Evolutionary conservation across 2,329 filamentous ascomycete genomes (phyloP), one percentile per base, ranked within the genome.

Genomic region (Cytospora piceicola): DNA sequence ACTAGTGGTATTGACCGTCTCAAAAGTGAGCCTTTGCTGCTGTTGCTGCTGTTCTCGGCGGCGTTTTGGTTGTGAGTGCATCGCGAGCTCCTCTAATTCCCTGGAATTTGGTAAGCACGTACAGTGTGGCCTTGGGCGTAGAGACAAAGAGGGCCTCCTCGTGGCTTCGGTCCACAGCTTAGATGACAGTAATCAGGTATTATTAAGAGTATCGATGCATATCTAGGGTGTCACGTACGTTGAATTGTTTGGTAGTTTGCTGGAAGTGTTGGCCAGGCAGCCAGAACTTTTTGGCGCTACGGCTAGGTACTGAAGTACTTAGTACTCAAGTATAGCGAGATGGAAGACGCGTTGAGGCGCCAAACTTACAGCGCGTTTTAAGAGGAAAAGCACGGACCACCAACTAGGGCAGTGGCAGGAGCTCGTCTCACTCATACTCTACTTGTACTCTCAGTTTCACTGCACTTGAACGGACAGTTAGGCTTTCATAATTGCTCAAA

Each of bases 1-100:
- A 53, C 60, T 70, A 7, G 70, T 66, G 8, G 66, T 64, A 27
- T 60, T 67, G 9, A 71, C 70, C 14, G 75, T 68, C 68, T 77
- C 75, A 32, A 77, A 76, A 7, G 72, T 72, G 58, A 77, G 71
- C 62, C 69, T 71, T 22, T 65, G 64, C 22, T 63, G 69, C 24
- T 65, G 64, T 15, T 63, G 69, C 64, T 71, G 60, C 39, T 63
- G 60, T n/a, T 11, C 70, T 58, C 70, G 66, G 51, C 59, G 39
- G 24, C 59, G 60, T 46, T 58, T 66, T 14, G 34, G 34, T 15
- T 57, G 64, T 24, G 66, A 66, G 29, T 30, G 29, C 66, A 68
- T 68, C 30, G 46, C 30, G 17, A 27, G 30, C 2, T 42, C 22
- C n/a, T 22, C 29, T 39, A 29, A 7, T 49, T 24, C 46, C 9